These are phyloP conservation scores for Suillus subluteus DNA, from an alignment of 768 basidiomycete species.

Conservation along the genomic window DNA sequence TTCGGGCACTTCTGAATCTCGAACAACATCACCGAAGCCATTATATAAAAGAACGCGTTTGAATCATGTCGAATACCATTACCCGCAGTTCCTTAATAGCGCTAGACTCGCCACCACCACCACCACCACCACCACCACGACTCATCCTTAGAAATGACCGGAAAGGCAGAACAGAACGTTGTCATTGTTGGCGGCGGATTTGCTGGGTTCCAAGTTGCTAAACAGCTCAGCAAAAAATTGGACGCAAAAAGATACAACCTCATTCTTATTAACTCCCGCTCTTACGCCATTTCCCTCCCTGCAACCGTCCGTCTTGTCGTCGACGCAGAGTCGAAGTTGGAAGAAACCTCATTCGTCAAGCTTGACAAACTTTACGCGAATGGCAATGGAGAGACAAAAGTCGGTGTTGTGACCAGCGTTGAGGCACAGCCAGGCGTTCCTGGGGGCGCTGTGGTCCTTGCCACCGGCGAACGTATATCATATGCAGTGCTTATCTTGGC, in stretches of 20 bases:
- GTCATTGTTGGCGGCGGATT: constrained; percentile 60
- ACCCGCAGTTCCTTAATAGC: not conserved
- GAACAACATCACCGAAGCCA: constrained; percentile 6
- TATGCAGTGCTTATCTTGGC: constrained; percentile 65
- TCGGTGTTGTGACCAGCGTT: constrained; percentile 44
- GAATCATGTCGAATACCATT: not conserved
- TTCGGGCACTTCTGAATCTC: not conserved
- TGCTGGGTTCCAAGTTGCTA: constrained; percentile 49
- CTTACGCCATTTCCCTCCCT: constrained; percentile 54
- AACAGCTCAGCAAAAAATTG: constrained; percentile 53
- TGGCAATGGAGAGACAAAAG: constrained; percentile 44
- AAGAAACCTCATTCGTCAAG: constrained; percentile 51
- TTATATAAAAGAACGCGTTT: not conserved
- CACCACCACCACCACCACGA: not conserved
- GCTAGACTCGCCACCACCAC: not conserved
- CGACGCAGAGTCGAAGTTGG: constrained; percentile 35
- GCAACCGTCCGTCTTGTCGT: constrained; percentile 58
- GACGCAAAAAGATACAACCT: constrained; percentile 51
- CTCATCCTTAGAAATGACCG: constrained; percentile 14
- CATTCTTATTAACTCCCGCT: constrained; percentile 55
- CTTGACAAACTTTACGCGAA: constrained; percentile 52
- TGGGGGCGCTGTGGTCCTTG: constrained; percentile 55
- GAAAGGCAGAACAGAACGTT: constrained; percentile 38
- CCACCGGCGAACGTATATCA: constrained; percentile 48
- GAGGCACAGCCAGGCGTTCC: constrained; percentile 33